Conservation (phyloP, 176 grass and related monocot genomes). For the Tuctoria greenei region DNA sequence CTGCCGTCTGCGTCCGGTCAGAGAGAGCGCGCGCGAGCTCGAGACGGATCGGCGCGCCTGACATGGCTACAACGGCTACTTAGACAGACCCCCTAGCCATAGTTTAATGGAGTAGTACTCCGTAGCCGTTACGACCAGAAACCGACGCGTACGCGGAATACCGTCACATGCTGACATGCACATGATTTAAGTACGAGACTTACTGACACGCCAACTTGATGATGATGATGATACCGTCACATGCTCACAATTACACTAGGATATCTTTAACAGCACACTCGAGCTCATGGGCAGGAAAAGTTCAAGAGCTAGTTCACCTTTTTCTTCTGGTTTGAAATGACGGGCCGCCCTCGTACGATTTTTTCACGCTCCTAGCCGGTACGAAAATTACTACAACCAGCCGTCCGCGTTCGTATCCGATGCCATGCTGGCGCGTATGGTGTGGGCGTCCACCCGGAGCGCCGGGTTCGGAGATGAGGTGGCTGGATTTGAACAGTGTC, state of each 20-base stretch:
- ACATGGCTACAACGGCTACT: slow-evolving; percentile 36
- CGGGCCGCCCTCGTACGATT: too few relatives aligned
- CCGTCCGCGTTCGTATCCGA: background rate
- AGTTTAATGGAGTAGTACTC: slow-evolving; percentile 19
- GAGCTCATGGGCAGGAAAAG: background rate
- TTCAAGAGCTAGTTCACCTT: background rate
- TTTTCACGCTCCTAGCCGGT: background rate
- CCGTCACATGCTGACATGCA: too few relatives aligned
- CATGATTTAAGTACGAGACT: background rate
- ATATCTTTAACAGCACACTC: background rate
- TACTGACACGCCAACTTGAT: background rate
- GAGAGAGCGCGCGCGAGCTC: background rate
- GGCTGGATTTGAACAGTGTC: background rate
- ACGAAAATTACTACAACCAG: too few relatives aligned
- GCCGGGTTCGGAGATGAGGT: background rate
- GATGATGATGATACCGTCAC: background rate
- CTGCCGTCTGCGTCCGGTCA: slow-evolving; percentile 1
- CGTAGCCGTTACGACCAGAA: slow-evolving; percentile 32
- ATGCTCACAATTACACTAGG: background rate
- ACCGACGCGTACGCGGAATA: too few relatives aligned
- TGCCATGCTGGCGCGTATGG: background rate
- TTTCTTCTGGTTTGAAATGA: too few relatives aligned
- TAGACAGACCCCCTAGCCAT: background rate
- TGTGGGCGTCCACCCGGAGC: background rate
- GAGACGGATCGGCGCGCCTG: slow-evolving; percentile 11